Evolutionary conservation across 1,139 yeast genomes (phyloP).

Genomic region (Blastobotrys ciferrii): DNA sequence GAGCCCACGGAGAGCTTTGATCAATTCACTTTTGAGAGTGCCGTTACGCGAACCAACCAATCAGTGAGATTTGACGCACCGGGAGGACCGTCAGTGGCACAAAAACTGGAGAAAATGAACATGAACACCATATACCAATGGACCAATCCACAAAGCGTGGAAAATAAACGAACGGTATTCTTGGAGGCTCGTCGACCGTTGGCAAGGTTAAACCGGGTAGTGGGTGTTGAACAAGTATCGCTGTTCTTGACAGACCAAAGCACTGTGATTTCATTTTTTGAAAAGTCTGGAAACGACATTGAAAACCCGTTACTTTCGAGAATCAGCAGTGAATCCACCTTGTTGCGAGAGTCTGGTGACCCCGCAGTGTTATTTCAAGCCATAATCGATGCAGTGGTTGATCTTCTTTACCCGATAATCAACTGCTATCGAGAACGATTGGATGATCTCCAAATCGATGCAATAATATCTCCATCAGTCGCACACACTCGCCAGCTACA

Average conservation of each 20-base stretch:
- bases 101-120: conserved; percentile 13
- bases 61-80: neutral
- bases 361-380: conserved; percentile 52
- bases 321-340: conserved; percentile 44
- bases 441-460: conserved; percentile 49
- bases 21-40: neutral
- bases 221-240: conserved; percentile 56
- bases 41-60: neutral
- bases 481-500: conserved; percentile 51
- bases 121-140: conserved; percentile 39
- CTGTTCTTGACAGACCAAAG: conserved; percentile 45
- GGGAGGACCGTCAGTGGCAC: conserved; percentile 7
- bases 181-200: conserved; percentile 48
- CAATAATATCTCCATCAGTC: conserved; percentile 48
- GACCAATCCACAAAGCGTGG: conserved; percentile 35
- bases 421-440: conserved; percentile 51
- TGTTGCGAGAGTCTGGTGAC: conserved; percentile 49
- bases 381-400: conserved; percentile 53
- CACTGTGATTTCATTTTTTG: conserved; percentile 53
- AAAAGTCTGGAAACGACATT: conserved; percentile 50
- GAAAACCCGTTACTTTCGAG: conserved; percentile 50
- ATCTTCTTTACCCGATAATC: conserved; percentile 59
- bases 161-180: conserved; percentile 23
- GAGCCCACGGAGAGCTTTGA: neutral
- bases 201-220: conserved; percentile 44